phyloP scores from a whole-genome alignment of 1,139 yeast species.

The Kodamaea plutei region DNA sequence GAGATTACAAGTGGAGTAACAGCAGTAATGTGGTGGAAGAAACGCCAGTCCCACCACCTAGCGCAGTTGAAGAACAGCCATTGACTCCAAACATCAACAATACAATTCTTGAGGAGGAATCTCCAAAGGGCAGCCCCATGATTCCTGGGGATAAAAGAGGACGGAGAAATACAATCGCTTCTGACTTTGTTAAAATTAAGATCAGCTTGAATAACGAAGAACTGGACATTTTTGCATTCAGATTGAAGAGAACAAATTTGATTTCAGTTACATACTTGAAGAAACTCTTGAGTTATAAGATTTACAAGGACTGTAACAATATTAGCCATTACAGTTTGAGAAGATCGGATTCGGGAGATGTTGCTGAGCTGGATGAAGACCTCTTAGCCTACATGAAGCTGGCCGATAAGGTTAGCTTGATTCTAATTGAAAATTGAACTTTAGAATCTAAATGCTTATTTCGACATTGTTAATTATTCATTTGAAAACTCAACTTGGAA shows the following conservation, averaged over 20 bases:
- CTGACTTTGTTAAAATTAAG: conserved; percentile 29
- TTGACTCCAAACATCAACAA: not conserved
- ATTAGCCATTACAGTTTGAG: conserved; percentile 27
- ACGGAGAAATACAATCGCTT: conserved; percentile 1
- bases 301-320: conserved; percentile 31
- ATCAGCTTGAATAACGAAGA: conserved; percentile 28
- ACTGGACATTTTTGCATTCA: conserved; percentile 31
- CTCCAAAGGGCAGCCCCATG: conserved; percentile 2
- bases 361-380: conserved; percentile 11
- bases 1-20: conserved; percentile 3
- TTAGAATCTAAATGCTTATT: too few relatives aligned
- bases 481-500: too few relatives aligned
- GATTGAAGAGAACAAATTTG: conserved; percentile 24
- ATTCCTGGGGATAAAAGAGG: conserved; percentile 4
- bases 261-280: conserved; percentile 30
- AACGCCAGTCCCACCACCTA: conserved; percentile 10
- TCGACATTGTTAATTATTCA: too few relatives aligned
- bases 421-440: conserved; percentile 21
- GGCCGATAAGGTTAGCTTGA: conserved; percentile 26
- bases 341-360: conserved; percentile 14
- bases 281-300: conserved; percentile 28
- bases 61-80: not conserved
- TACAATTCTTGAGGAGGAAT: conserved; percentile 2
- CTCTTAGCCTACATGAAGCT: conserved; percentile 23
- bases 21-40: conserved; percentile 6